These are phyloP conservation scores for Cephalotrichum gorgonifer DNA, from an alignment of 2,329 filamentous ascomycete species.

Conservation along the genomic window DNA sequence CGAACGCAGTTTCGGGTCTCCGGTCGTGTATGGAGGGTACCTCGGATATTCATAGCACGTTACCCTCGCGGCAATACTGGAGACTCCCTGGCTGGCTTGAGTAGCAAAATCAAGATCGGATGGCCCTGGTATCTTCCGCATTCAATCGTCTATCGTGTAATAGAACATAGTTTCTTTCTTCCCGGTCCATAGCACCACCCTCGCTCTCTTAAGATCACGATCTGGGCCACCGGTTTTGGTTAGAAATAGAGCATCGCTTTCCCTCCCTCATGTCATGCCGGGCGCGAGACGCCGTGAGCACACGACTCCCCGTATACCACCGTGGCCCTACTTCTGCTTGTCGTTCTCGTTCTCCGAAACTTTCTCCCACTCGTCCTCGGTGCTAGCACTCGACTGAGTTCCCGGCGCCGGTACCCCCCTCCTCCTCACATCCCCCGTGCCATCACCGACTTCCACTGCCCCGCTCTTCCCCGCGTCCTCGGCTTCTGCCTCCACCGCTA, in stretches of 20 bases:
- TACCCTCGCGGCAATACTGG: neutral
- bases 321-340: conserved; percentile 37
- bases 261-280: neutral
- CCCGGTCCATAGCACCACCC: too few species aligned
- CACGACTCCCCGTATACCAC: too few species aligned
- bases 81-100: neutral
- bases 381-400: conserved; percentile 55
- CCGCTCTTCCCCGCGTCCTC: conserved; percentile 11
- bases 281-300: neutral
- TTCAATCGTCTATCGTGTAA: neutral
- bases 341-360: conserved; percentile 64
- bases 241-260: neutral
- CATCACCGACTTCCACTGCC: conserved; percentile 32
- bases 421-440: conserved; percentile 37
- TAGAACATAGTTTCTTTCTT: neutral
- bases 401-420: conserved; percentile 28
- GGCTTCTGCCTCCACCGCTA: conserved; percentile 6
- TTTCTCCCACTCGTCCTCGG: conserved; percentile 97
- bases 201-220: too few species aligned
- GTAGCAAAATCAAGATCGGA: neutral
- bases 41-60: too few species aligned
- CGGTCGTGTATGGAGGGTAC: too few species aligned
- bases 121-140: neutral
- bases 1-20: too few species aligned
- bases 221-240: too few species aligned